Conservation (phyloP, 2,329 filamentous ascomycete species). For the Microcyclospora pomicola region DNA sequence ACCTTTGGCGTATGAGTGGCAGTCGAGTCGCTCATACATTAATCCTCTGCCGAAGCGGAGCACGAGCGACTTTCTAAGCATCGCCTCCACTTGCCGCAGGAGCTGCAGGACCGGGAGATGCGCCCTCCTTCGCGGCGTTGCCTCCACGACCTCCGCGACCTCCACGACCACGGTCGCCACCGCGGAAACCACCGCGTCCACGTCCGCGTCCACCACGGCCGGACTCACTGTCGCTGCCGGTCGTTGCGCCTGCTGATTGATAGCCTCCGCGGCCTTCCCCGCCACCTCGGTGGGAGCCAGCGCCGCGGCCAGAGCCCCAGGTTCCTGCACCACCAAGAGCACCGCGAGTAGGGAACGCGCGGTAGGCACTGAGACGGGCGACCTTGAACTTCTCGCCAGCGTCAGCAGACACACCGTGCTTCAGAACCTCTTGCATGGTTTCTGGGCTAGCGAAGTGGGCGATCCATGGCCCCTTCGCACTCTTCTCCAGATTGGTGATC, state of each 20-base stretch:
- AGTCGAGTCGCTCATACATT: neutral
- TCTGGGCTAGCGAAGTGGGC: constrained; percentile 70
- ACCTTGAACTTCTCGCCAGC: constrained; percentile 48
- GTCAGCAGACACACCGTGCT: constrained; percentile 57
- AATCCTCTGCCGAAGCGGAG: no score
- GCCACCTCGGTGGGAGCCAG: constrained; percentile 47
- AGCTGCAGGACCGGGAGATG: constrained; percentile 11
- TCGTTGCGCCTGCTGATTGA: constrained; percentile 21
- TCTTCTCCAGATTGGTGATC: constrained; percentile 55
- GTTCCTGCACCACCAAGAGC: constrained; percentile 38
- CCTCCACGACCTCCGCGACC: constrained; percentile 27
- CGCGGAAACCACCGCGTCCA: constrained; percentile 31
- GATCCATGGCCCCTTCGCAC: constrained; percentile 68
- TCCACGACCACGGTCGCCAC: constrained; percentile 39
- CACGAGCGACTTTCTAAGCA: constrained; percentile 10
- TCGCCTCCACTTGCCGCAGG: constrained; percentile 16
- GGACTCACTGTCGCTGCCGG: constrained; percentile 53
- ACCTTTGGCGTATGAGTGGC: neutral
- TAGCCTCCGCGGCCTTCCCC: constrained; percentile 18
- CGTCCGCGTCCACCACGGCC: constrained; percentile 44
- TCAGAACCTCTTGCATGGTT: constrained; percentile 67
- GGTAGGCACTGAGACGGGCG: constrained; percentile 38
- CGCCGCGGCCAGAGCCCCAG: constrained; percentile 53
- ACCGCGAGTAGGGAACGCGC: constrained; percentile 44
- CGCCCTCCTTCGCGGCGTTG: constrained; percentile 13